Evolutionary conservation across 441 rosid genomes (phyloP).

Genomic region (Populus tomentosa): DNA sequence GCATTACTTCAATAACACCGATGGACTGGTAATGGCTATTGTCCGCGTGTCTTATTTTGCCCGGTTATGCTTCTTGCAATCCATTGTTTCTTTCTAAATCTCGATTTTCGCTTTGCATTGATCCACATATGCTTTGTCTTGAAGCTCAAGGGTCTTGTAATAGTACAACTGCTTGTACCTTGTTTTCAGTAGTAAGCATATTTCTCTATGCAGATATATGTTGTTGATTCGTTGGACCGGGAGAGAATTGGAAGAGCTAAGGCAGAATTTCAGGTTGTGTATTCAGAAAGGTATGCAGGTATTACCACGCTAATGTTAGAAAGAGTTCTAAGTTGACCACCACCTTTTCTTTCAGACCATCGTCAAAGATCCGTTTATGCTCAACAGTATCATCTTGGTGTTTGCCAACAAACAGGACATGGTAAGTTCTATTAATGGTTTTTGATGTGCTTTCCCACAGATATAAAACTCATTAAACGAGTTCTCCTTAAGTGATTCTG

Average conservation of each 20-base stretch:
- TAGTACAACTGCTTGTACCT: not conserved
- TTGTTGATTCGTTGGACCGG: slow-evolving; percentile 95
- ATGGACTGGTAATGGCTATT: slow-evolving; percentile 68
- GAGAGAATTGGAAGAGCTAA: slow-evolving; percentile 94
- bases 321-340: slow-evolving; percentile 22
- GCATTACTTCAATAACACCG: slow-evolving; percentile 97
- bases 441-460: not conserved
- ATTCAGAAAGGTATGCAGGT: slow-evolving; percentile 9
- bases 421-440: slow-evolving; percentile 42
- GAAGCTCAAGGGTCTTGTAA: not conserved
- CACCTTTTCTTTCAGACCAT: slow-evolving; percentile 58
- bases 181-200: not conserved
- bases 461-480: not conserved
- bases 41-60: not conserved
- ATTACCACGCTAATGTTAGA: slow-evolving; percentile 13
- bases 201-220: slow-evolving; percentile 63
- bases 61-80: not conserved
- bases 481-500: not conserved
- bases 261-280: slow-evolving; percentile 86
- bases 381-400: slow-evolving; percentile 85
- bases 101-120: not conserved
- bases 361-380: slow-evolving; percentile 96
- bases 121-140: not conserved
- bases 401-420: slow-evolving; percentile 99
- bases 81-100: not conserved